Evolutionary conservation across 164 flowering plant species (phyloP), one percentile per base, ranked within the genome.

Genomic region (Echeveria elegans): DNA sequence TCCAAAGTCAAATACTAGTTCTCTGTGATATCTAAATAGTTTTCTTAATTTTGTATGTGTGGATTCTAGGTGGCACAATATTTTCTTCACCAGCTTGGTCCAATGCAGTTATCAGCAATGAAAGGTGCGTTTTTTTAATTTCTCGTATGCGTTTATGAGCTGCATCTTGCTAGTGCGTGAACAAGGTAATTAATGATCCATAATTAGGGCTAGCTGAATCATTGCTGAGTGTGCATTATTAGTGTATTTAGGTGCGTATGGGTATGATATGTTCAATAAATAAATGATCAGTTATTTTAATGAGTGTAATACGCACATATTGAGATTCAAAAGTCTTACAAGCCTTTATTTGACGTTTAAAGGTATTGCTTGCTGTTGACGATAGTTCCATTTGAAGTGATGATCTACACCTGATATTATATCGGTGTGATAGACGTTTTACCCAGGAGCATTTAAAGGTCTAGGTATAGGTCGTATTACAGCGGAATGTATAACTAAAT

Each of bases 111-210:
- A 82, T 95, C 73, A 92, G 97, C 29, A 95, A 90, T 79, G 99
- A 97, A 76, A 89, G 96, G 82, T n/a, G 99, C 91, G 75, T 76
- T 91, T n/a, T n/a, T n/a, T n/a, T n/a, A n/a, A n/a, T n/a, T n/a
- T n/a, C n/a, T n/a, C n/a, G n/a, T n/a, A n/a, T 0, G 30, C 63
- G 23, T n/a, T 66, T 7, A 23, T 50, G 65, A 21, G 14, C 12
- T 28, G 47, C 15, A 66, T 29, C 28, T 52, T 26, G 28, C 58
- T 52, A 11, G 29, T 52, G 28, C 23, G n/a, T n/a, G n/a, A n/a
- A n/a, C n/a, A n/a, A n/a, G n/a, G n/a, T n/a, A n/a, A n/a, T n/a
- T n/a, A 6, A 36, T 5, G 7, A 36, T 36, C 38, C 9, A 36
- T 36, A 36, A 36, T 36, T 36, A 36, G 7, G 38, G 7, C 38